Evolutionary conservation across 305 asterid species (phyloP).

Genomic region (Fraxinus angustifolia): DNA sequence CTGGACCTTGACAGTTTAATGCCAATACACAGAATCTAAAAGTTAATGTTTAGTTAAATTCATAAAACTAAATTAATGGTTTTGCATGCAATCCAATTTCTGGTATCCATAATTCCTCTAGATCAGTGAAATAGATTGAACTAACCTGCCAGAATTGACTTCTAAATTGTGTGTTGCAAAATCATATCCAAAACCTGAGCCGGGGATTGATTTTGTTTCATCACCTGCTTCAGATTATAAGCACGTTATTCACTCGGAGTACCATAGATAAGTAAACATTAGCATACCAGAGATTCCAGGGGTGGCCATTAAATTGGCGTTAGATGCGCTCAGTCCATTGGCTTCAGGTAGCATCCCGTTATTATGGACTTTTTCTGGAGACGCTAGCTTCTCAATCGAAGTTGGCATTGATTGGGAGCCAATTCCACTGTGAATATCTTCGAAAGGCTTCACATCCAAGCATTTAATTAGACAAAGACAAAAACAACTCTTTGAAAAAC

Average conservation of each 20-base stretch:
- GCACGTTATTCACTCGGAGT: slow-evolving; percentile 18
- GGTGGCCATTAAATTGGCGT: slow-evolving; percentile 48
- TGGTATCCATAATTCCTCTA: not conserved
- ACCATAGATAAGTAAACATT: not conserved
- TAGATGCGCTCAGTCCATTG: slow-evolving; percentile 36
- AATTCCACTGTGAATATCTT: slow-evolving; percentile 44
- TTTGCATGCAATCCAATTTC: not conserved
- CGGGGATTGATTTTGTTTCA: slow-evolving; percentile 62
- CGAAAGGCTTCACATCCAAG: slow-evolving; percentile 52
- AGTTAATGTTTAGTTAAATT: not conserved
- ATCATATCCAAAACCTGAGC: slow-evolving; percentile 78
- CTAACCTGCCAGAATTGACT: slow-evolving; percentile 64
- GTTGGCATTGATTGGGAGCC: slow-evolving; percentile 35
- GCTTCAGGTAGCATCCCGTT: slow-evolving; percentile 41
- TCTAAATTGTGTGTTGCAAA: slow-evolving; percentile 58
- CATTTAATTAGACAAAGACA: slow-evolving; percentile 29
- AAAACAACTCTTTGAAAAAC: not conserved
- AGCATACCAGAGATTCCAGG: slow-evolving; percentile 68
- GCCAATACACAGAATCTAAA: slow-evolving; percentile 9
- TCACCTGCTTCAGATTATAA: slow-evolving; percentile 43
- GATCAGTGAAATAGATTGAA: not conserved
- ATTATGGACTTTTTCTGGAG: slow-evolving; percentile 24
- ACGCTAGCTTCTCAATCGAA: slow-evolving; percentile 61
- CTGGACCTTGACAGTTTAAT: slow-evolving; percentile 44
- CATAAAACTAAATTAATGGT: not conserved